Conservation (phyloP, 768 basidiomycete species). For the Tulasnella sp. region DNA sequence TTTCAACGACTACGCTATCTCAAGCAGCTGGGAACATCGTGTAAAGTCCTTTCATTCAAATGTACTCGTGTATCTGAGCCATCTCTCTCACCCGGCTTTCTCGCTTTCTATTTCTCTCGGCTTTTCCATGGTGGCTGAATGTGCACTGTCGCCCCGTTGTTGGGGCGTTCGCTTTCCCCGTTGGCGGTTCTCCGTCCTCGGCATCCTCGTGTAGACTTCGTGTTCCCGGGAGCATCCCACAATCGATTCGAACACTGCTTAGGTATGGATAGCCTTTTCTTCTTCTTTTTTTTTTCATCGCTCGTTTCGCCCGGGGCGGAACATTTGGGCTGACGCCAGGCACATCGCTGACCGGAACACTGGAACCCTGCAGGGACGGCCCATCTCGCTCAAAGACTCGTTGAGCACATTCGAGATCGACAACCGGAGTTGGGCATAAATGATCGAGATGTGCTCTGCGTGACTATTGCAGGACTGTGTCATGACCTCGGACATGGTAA, state of each 20-base stretch:
- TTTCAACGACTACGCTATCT: constrained; percentile 74
- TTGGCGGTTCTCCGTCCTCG: background rate
- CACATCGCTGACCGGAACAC: background rate
- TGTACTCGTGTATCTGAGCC: constrained; percentile 63
- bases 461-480: constrained; percentile 77
- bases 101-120: background rate
- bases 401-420: constrained; percentile 48
- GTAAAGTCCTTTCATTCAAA: constrained; percentile 38
- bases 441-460: constrained; percentile 67
- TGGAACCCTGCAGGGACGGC: constrained; percentile 55
- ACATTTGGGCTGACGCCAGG: too few relatives aligned
- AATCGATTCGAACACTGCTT: constrained; percentile 80
- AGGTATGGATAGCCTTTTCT: constrained; percentile 45
- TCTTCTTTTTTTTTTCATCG: too few relatives aligned
- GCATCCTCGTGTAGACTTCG: constrained; percentile 17
- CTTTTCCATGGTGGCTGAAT: constrained; percentile 4
- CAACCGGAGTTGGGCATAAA: constrained; percentile 66
- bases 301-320: too few relatives aligned
- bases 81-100: background rate
- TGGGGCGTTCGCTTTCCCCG: background rate
- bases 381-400: constrained; percentile 63
- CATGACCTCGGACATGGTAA: constrained; percentile 54
- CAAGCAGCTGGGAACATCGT: constrained; percentile 62
- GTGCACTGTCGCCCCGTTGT: background rate
- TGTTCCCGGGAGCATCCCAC: constrained; percentile 57